These are phyloP conservation scores for Tolypocladium guangdongense DNA, from an alignment of 2,329 filamentous ascomycete species.

Conservation along the genomic window DNA sequence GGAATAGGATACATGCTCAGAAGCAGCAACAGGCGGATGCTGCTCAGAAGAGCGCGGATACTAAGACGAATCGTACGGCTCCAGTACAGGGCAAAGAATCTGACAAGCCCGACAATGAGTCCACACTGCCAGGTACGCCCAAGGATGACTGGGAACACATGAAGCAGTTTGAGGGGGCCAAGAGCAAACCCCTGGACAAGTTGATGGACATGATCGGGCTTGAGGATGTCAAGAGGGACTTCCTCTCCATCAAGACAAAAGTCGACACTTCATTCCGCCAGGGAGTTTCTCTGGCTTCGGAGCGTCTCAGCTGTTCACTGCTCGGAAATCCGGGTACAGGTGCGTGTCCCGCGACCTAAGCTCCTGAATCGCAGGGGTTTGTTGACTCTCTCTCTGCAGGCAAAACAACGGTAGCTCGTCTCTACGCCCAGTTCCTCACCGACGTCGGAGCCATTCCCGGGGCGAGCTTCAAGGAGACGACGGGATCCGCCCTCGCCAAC, in stretches of 20 bases:
- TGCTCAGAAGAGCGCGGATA: too few species aligned
- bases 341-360: constrained; percentile 14
- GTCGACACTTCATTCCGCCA: constrained; percentile 53
- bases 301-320: constrained; percentile 52
- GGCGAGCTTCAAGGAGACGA: constrained; percentile 50
- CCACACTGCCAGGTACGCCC: too few species aligned
- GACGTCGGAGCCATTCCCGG: constrained; percentile 53
- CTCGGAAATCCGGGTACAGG: constrained; percentile 69
- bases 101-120: too few species aligned
- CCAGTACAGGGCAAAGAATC: too few species aligned
- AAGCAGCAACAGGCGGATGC: too few species aligned
- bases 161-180: constrained; percentile 40
- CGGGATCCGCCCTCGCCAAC: constrained; percentile 54
- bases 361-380: too few species aligned
- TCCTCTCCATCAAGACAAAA: constrained; percentile 51
- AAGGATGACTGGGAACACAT: constrained; percentile 49
- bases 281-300: constrained; percentile 37
- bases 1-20: constrained; percentile 5
- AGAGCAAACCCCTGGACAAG: constrained; percentile 43
- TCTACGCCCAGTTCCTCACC: constrained; percentile 56
- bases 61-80: neutral
- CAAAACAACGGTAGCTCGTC: constrained; percentile 65
- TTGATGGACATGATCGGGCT: constrained; percentile 64
- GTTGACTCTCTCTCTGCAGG: constrained; percentile 9
- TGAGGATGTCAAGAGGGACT: constrained; percentile 54